phyloP scores from a whole-genome alignment of 2,329 filamentous ascomycete species.

The Colletotrichum sp. region DNA sequence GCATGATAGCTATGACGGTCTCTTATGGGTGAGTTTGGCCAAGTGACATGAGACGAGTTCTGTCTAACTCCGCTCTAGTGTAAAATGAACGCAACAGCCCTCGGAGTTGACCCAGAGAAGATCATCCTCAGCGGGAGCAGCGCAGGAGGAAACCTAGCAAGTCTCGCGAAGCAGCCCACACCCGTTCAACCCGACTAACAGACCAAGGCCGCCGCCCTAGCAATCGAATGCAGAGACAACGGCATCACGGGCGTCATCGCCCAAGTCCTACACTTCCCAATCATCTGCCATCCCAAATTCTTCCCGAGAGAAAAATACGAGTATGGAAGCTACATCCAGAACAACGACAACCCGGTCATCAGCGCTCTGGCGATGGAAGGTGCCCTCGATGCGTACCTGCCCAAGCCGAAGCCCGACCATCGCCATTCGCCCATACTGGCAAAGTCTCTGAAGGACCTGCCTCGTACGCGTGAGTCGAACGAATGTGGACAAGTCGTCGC shows the following conservation, averaged over 20 bases:
- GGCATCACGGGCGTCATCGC: conserved; percentile 35
- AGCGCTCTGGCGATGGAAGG: conserved; percentile 32
- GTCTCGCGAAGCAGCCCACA: background rate
- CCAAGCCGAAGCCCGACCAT: conserved; percentile 30
- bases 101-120: conserved; percentile 36
- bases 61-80: conserved; percentile 24
- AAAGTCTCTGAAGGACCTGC: conserved; percentile 31
- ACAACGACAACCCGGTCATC: conserved; percentile 34
- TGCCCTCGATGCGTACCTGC: conserved; percentile 37
- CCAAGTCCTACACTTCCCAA: conserved; percentile 39
- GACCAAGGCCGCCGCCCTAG: conserved; percentile 19
- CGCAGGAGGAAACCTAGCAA: conserved; percentile 39
- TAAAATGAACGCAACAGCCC: conserved; percentile 30
- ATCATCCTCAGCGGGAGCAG: conserved; percentile 41
- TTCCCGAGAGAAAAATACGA: conserved; percentile 37
- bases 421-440: conserved; percentile 38
- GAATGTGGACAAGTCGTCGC: too few species aligned
- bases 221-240: conserved; percentile 35
- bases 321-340: conserved; percentile 38
- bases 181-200: background rate
- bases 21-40: conserved; percentile 36
- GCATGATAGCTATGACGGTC: conserved; percentile 40
- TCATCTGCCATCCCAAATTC: conserved; percentile 40
- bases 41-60: background rate
- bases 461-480: conserved; percentile 34